Base-by-base conservation (phyloP, 2,329 filamentous ascomycete genomes). In the Ophiocordyceps sinensis region DNA sequence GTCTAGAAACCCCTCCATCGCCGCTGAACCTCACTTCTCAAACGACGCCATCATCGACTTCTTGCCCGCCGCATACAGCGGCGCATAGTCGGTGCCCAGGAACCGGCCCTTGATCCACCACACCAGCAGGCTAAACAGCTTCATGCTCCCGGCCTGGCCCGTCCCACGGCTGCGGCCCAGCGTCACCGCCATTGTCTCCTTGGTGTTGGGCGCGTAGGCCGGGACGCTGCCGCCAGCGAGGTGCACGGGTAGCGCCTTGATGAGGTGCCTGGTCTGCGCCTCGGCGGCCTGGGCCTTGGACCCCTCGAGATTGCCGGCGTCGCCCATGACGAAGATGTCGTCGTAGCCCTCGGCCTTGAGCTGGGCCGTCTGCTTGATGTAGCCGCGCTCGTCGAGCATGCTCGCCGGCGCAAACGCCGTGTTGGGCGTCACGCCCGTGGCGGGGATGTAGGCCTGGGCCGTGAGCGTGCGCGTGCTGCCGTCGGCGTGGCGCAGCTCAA, bases 401-500 rank as follows among this genome's bases (percentile, higher is more conserved):
- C 47, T 40, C 8, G 53, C 44, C 3, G 67, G 64, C 28, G 59
- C 51, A 47, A 70, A 71, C 5, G 52, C 49, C 1, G 63, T 65
- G 55, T 75, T 75, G 43, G 64, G 60, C 0, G 51, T 39, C 4
- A 63, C 44, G 36, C 71, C 71, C 30, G 61, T 65, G 0, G 68
- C 62, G 0, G 70, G 68, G 13, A 75, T 51, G 49, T 69, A 66
- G 1, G 70, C 54, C 48, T 69, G 64, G 0, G 64, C 53, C 13
- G 51, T 52, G 39, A 73, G 51, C 4, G 57, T 63, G 45, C 53
- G 55, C 34, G 48, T 59, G n/a, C 41, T 54, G 17, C 61, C 62
- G 41, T 58, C 54, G 3, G 53, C 47, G 32, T 48, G 49, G 11
- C 49, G 55, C 5, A 67, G 53, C 43, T 61, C 56, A 12, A 68